Evolutionary conservation across 1,284 basidiomycete species (phyloP).

Genomic region (Trametes polyzona): DNA sequence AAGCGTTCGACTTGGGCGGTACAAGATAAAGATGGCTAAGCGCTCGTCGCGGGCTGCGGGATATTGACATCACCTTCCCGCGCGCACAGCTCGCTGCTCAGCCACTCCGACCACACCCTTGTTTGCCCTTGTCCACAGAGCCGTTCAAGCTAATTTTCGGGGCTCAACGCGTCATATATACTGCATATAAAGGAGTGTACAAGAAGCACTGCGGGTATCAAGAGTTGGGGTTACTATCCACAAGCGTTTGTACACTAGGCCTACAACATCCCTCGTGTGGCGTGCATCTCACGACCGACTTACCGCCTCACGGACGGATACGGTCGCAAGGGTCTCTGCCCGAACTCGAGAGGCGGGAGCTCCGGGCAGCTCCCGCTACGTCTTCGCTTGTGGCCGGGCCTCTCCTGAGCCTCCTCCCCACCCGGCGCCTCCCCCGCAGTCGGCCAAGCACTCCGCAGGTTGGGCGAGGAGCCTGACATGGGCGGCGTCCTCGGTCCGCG

Average conservation of each 20-base stretch:
- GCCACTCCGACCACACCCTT: no score
- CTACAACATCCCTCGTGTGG: not conserved
- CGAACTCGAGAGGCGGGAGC: conserved; percentile 22
- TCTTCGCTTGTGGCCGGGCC: conserved; percentile 5
- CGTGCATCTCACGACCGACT: not conserved
- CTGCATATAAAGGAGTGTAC: not conserved
- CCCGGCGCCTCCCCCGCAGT: not conserved
- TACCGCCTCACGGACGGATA: not conserved
- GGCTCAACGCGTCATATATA: no score
- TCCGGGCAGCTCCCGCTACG: conserved; percentile 25
- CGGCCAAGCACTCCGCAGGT: conserved; percentile 17
- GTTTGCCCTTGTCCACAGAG: no score
- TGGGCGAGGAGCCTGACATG: conserved; percentile 15
- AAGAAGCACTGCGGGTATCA: not conserved
- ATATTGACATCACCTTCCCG: not conserved
- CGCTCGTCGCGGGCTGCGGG: not conserved
- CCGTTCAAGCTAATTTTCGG: no score
- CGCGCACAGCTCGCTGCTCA: not conserved
- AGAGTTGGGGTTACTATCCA: not conserved
- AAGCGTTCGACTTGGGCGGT: not conserved
- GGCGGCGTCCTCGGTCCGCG: conserved; percentile 21
- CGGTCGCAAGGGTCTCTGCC: not conserved
- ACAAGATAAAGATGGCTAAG: conserved; percentile 9
- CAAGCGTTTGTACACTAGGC: not conserved
- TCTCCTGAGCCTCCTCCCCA: not conserved